Percentiles rank a stretch among this genome's conserved stretches.
Conservation (phyloP, 257 asterid genomes). For the Jacaranda copaia region DNA sequence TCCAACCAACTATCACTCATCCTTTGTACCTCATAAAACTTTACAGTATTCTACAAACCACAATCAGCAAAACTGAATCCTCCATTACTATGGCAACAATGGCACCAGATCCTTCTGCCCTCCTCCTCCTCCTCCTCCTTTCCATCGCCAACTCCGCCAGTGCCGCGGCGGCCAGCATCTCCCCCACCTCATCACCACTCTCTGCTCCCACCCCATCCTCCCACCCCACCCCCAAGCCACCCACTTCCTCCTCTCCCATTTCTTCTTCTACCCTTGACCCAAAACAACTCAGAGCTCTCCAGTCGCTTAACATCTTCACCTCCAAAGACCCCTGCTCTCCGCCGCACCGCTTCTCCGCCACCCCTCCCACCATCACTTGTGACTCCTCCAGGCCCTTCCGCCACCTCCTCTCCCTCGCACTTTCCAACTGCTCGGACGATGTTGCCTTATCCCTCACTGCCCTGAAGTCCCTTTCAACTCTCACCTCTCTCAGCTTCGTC, state of each 20-base stretch:
- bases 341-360: slow-evolving; percentile 48
- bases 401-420: slow-evolving; percentile 79
- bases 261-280: slow-evolving; percentile 82
- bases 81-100: slow-evolving; percentile 26
- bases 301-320: slow-evolving; percentile 74
- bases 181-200: slow-evolving; percentile 40
- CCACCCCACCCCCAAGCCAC: slow-evolving; percentile 36
- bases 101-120: slow-evolving; percentile 39
- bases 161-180: slow-evolving; percentile 35
- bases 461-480: slow-evolving; percentile 79
- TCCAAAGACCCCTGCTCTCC: slow-evolving; percentile 77
- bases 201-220: slow-evolving; percentile 35
- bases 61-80: slow-evolving; percentile 15
- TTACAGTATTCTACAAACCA: slow-evolving; percentile 1
- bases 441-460: slow-evolving; percentile 69
- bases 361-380: slow-evolving; percentile 49
- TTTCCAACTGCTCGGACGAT: slow-evolving; percentile 84
- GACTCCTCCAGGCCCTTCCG: slow-evolving; percentile 79
- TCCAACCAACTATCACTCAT: slow-evolving; percentile 46
- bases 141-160: slow-evolving; percentile 34
- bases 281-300: slow-evolving; percentile 78
- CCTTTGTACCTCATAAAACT: slow-evolving; percentile 7
- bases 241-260: slow-evolving; percentile 43
- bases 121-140: slow-evolving; percentile 40
- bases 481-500: slow-evolving; percentile 62